Conservation (phyloP, 129 eudicot genomes). For the Centrapalus pauciflorus region DNA sequence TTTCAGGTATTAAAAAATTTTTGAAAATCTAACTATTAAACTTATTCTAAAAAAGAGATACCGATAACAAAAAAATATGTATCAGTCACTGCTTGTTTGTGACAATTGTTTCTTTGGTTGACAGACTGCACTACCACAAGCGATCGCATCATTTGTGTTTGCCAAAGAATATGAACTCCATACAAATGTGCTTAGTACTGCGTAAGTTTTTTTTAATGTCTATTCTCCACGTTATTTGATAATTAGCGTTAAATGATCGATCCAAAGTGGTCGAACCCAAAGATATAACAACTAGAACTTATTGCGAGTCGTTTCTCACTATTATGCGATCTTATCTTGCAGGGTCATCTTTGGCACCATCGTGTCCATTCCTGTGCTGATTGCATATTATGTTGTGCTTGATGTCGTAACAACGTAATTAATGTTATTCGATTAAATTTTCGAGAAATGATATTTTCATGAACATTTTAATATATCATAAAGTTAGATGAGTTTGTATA, state of each 20-base stretch:
- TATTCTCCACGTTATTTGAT: not conserved
- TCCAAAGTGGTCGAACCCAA: not conserved
- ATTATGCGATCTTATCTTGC: conserved; percentile 1
- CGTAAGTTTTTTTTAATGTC: conserved; percentile 36
- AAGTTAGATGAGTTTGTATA: not conserved
- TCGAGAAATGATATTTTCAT: too few relatives aligned
- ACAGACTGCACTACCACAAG: conserved; percentile 71
- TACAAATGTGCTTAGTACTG: conserved; percentile 60
- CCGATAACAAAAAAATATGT: not conserved
- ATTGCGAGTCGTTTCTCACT: not conserved
- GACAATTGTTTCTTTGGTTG: not conserved
- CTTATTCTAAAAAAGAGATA: too few relatives aligned
- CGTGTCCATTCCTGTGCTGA: conserved; percentile 45
- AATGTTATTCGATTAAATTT: not conserved
- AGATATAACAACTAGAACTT: not conserved
- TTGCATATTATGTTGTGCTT: conserved; percentile 30
- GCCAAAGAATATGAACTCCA: conserved; percentile 77
- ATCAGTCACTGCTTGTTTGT: not conserved
- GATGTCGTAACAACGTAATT: conserved; percentile 5
- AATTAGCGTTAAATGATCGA: not conserved
- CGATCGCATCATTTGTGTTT: conserved; percentile 46
- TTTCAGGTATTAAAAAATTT: too few relatives aligned
- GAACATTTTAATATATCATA: not conserved
- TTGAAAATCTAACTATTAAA: too few relatives aligned
- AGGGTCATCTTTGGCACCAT: conserved; percentile 60